Evolutionary conservation across 2,329 filamentous ascomycete genomes (phyloP).

Genomic region (Clonostachys sp.): DNA sequence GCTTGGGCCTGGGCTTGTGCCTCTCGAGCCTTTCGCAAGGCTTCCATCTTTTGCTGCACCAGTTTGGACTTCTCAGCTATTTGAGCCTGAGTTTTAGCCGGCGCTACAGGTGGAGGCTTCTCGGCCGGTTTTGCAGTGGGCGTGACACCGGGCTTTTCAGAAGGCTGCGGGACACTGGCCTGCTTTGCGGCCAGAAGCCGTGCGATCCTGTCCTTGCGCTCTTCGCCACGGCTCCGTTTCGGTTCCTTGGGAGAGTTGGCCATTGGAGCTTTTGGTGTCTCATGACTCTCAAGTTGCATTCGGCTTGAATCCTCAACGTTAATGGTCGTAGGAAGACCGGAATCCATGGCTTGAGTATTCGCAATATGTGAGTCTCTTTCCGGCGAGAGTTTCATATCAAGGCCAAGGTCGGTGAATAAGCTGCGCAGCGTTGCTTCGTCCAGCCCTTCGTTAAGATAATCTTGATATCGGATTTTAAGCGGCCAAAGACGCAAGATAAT

Average conservation of each 20-base stretch:
- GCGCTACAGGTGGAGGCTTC: constrained; percentile 26
- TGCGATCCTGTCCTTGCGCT: constrained; percentile 73
- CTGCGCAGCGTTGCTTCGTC: constrained; percentile 55
- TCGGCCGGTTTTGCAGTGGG: too few relatives aligned
- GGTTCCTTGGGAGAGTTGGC: not conserved
- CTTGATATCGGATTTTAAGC: constrained; percentile 67
- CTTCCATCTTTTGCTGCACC: constrained; percentile 74
- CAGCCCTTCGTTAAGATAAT: constrained; percentile 70
- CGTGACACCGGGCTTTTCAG: not conserved
- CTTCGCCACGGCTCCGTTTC: constrained; percentile 32
- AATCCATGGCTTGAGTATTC: too few relatives aligned
- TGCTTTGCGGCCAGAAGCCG: constrained; percentile 70
- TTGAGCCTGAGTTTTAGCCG: constrained; percentile 20
- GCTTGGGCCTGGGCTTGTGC: constrained; percentile 18
- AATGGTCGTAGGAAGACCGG: too few relatives aligned
- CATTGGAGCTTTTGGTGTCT: not conserved
- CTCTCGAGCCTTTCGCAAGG: constrained; percentile 57
- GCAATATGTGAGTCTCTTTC: too few relatives aligned
- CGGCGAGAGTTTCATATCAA: constrained; percentile 26
- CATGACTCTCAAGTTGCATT: too few relatives aligned
- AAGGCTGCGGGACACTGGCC: constrained; percentile 36
- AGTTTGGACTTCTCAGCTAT: constrained; percentile 65
- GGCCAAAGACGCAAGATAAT: constrained; percentile 62
- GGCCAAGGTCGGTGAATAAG: constrained; percentile 65
- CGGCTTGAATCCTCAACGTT: too few relatives aligned